Conservation (phyloP, 768 basidiomycete species). For the Harrya chromipes region DNA sequence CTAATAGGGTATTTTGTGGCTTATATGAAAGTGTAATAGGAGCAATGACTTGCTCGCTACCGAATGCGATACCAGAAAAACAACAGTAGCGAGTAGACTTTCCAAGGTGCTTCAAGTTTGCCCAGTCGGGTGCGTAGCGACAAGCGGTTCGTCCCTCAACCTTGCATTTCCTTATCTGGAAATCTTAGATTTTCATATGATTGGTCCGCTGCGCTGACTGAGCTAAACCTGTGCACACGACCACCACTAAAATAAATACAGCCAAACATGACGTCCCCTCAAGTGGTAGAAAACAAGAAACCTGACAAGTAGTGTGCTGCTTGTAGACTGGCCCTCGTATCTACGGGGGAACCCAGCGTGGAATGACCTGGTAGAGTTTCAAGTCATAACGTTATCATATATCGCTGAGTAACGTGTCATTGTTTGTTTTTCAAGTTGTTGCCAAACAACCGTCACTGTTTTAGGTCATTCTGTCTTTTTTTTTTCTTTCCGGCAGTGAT, state of each 20-base stretch:
- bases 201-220: slow-evolving; percentile 31
- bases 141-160: slow-evolving; percentile 3
- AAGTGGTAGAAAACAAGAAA: too few species aligned
- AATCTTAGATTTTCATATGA: slow-evolving; percentile 23
- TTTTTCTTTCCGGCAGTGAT: not conserved
- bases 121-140: slow-evolving; percentile 7
- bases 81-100: not conserved
- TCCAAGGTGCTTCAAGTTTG: not conserved
- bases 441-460: slow-evolving; percentile 17
- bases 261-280: too few species aligned
- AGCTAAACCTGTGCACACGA: slow-evolving; percentile 19
- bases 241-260: not conserved
- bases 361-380: too few species aligned
- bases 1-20: slow-evolving; percentile 26
- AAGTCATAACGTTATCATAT: too few species aligned
- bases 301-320: too few species aligned
- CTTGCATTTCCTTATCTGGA: slow-evolving; percentile 17
- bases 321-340: too few species aligned
- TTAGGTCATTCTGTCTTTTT: slow-evolving; percentile 1
- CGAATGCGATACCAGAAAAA: not conserved
- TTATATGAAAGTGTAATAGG: not conserved
- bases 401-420: not conserved
- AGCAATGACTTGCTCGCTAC: not conserved
- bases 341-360: too few species aligned
- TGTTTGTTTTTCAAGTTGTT: slow-evolving; percentile 13